Percentiles rank a stretch among this genome's conserved stretches.
Evolutionary conservation across 345 rosid genomes (phyloP).

Genomic region (Geranium brycei): DNA sequence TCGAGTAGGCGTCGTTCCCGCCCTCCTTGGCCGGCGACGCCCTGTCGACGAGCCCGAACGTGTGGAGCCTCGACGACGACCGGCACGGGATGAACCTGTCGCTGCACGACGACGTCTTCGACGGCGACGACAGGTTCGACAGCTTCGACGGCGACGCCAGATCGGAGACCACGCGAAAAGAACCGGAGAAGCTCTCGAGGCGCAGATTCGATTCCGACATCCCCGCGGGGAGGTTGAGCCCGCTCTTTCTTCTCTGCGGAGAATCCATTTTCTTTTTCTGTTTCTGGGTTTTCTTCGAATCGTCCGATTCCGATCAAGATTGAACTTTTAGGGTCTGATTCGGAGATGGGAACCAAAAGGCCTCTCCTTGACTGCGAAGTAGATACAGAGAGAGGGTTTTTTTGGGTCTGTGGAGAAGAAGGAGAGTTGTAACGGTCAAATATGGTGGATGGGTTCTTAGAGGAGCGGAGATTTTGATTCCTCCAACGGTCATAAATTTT

Average conservation of each 20-base stretch:
- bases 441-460: too few species aligned
- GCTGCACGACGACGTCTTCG: constrained; percentile 40
- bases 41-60: constrained; percentile 71
- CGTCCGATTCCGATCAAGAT: not conserved
- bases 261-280: constrained; percentile 44
- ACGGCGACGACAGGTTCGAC: constrained; percentile 60
- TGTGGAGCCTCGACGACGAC: constrained; percentile 83
- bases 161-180: constrained; percentile 54
- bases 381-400: too few species aligned
- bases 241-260: constrained; percentile 46
- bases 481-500: too few species aligned
- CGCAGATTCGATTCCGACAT: constrained; percentile 62
- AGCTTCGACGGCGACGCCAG: constrained; percentile 66
- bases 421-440: too few species aligned
- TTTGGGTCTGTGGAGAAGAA: too few species aligned
- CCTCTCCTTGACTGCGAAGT: too few species aligned
- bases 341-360: too few species aligned
- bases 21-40: constrained; percentile 84
- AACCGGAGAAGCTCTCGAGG: constrained; percentile 47
- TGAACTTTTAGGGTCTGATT: too few species aligned
- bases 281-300: too few species aligned
- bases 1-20: constrained; percentile 63
- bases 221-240: constrained; percentile 78
- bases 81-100: constrained; percentile 95
- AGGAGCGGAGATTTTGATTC: too few species aligned